Conservation (phyloP, 169 alveolate species). For the Toxoplasma gondii region DNA sequence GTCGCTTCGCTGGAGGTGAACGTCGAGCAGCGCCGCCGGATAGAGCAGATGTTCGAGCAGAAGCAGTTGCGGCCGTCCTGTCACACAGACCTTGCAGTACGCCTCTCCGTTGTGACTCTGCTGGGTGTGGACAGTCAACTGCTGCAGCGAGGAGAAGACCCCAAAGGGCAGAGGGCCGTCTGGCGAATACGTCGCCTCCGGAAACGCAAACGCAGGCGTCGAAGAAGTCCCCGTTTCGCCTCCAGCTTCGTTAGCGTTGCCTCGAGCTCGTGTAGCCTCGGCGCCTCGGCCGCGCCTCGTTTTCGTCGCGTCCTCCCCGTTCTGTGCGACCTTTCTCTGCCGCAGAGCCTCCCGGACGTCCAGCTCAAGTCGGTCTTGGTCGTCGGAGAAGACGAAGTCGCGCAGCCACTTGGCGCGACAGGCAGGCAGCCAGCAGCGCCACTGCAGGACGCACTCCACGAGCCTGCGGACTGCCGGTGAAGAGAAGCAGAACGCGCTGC, state of each 20-base stretch:
- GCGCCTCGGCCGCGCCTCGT: background rate
- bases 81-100: constrained; percentile 26
- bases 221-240: background rate
- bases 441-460: constrained; percentile 1
- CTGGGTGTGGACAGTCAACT: background rate
- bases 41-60: background rate
- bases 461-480: constrained; percentile 16
- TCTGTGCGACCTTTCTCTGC: background rate
- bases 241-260: background rate
- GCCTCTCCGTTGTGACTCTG: background rate
- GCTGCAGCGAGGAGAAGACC: constrained; percentile 12
- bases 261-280: too few relatives aligned
- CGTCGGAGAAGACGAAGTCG: background rate
- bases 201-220: background rate
- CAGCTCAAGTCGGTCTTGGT: background rate
- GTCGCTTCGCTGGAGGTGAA: constrained; percentile 3
- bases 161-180: too few relatives aligned
- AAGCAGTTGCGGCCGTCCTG: background rate
- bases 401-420: background rate
- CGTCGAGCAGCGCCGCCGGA: background rate
- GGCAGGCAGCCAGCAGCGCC: constrained; percentile 35
- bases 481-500: background rate
- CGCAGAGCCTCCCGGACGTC: background rate
- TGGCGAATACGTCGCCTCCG: background rate
- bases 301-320: background rate